Conservation (phyloP, 2,329 filamentous ascomycete species). For the Monosporascus sp. region DNA sequence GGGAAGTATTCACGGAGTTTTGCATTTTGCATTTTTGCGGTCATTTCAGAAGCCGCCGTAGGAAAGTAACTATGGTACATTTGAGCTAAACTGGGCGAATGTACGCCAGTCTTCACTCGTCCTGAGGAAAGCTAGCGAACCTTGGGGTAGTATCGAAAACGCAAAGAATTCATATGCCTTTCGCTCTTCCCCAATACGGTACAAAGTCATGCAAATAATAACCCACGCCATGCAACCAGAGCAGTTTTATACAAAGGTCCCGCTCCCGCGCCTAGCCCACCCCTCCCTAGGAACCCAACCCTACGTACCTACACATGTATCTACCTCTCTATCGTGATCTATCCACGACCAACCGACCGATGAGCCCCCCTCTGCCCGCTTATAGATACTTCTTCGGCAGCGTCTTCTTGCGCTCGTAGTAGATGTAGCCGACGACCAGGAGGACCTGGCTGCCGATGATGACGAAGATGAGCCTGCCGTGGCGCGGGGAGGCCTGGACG, state of each 20-base stretch:
- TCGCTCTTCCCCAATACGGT: background rate
- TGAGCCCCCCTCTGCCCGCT: background rate
- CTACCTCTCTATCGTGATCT: too few species aligned
- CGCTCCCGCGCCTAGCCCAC: background rate
- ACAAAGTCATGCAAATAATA: constrained; percentile 5
- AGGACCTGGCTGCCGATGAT: constrained; percentile 71
- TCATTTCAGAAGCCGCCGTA: too few species aligned
- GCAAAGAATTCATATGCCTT: background rate
- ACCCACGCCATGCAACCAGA: constrained; percentile 5
- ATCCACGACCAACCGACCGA: background rate
- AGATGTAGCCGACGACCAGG: constrained; percentile 61
- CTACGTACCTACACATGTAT: too few species aligned
- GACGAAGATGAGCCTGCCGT: constrained; percentile 57
- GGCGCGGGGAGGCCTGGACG: constrained; percentile 41
- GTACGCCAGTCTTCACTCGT: too few species aligned
- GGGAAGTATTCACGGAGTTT: too few species aligned
- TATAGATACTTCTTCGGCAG: constrained; percentile 91
- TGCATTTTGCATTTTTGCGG: too few species aligned
- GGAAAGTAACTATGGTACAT: too few species aligned
- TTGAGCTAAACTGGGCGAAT: too few species aligned
- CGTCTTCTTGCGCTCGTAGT: constrained; percentile 75
- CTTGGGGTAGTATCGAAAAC: background rate
- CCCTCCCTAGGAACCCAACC: background rate
- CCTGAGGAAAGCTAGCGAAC: too few species aligned
- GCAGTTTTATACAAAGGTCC: constrained; percentile 14